A percentile compares a stretch with the other conserved stretches of the same genome.
phyloP scores from a whole-genome alignment of 2,329 filamentous ascomycete species.

The Ophiostoma tasmaniense region DNA sequence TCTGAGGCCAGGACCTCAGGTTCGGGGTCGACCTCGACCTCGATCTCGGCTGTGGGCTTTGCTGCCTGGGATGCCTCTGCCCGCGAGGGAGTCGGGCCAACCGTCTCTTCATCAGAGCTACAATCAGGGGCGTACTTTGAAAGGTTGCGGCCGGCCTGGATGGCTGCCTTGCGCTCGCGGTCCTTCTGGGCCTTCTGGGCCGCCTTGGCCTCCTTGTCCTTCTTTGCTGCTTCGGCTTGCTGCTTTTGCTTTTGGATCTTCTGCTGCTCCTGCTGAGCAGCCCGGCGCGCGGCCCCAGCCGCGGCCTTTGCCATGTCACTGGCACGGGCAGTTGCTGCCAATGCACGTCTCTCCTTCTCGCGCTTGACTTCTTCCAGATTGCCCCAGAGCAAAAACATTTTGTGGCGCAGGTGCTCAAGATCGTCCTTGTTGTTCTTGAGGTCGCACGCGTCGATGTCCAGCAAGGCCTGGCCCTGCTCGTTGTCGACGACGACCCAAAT shows the following conservation, averaged over 20 bases:
- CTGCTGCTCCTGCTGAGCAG: constrained; percentile 23
- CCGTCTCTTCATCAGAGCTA: neutral
- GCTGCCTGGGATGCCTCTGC: neutral
- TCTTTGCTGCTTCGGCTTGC: neutral
- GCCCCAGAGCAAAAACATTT: constrained; percentile 75
- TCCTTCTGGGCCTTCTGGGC: neutral
- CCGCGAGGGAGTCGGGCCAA: neutral
- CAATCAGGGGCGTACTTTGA: too few species aligned
- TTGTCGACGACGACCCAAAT: constrained; percentile 65
- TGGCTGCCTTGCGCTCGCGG: neutral
- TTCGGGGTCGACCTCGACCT: neutral
- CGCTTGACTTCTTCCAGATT: constrained; percentile 66
- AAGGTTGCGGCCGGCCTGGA: neutral
- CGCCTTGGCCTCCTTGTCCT: neutral
- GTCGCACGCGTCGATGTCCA: constrained; percentile 40
- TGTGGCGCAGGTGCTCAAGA: constrained; percentile 53
- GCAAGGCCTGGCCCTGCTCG: constrained; percentile 40
- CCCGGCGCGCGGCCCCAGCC: constrained; percentile 34
- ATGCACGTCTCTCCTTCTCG: constrained; percentile 32
- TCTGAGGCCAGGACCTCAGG: neutral
- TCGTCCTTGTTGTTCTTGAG: constrained; percentile 39
- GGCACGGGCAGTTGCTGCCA: neutral
- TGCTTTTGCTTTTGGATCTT: constrained; percentile 19
- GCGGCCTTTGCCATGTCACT: constrained; percentile 22
- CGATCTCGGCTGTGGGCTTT: neutral